Conservation (phyloP, 495 filamentous ascomycete species). For the Penicillium antarcticum region DNA sequence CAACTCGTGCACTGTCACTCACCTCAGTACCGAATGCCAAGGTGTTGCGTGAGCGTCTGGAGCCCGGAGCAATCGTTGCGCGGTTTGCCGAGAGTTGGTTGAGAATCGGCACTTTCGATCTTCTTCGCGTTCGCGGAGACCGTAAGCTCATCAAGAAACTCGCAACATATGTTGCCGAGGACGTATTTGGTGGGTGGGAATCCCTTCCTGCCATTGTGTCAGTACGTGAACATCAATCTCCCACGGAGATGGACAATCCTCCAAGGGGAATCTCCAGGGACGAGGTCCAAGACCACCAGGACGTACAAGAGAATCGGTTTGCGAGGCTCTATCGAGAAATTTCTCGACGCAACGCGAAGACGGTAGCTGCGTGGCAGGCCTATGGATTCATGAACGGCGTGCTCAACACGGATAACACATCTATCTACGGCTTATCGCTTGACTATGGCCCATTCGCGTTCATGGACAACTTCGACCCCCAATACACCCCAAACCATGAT, state of each 20-base stretch:
- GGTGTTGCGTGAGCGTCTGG: conserved; percentile 76
- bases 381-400: conserved; percentile 99
- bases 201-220: conserved; percentile 59
- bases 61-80: conserved; percentile 89
- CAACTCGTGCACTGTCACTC: conserved; percentile 80
- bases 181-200: conserved; percentile 83
- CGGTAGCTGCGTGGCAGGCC: conserved; percentile 91
- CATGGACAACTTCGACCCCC: conserved; percentile 90
- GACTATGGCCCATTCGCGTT: conserved; percentile 98
- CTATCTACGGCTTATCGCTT: conserved; percentile 79
- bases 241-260: conserved; percentile 43
- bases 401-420: conserved; percentile 95
- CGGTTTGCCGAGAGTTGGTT: conserved; percentile 92
- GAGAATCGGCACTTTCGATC: conserved; percentile 90
- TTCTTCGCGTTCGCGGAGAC: conserved; percentile 78
- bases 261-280: conserved; percentile 50
- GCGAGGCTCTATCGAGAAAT: conserved; percentile 85
- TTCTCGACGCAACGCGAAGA: conserved; percentile 77
- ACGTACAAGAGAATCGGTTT: conserved; percentile 78
- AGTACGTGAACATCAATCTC: conserved; percentile 20
- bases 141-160: conserved; percentile 66
- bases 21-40: conserved; percentile 67
- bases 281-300: conserved; percentile 59
- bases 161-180: conserved; percentile 77
- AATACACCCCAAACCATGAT: conserved; percentile 96